Evolutionary conservation across 345 rosid genomes (phyloP).

Genomic region (Odontarrhena argentea): DNA sequence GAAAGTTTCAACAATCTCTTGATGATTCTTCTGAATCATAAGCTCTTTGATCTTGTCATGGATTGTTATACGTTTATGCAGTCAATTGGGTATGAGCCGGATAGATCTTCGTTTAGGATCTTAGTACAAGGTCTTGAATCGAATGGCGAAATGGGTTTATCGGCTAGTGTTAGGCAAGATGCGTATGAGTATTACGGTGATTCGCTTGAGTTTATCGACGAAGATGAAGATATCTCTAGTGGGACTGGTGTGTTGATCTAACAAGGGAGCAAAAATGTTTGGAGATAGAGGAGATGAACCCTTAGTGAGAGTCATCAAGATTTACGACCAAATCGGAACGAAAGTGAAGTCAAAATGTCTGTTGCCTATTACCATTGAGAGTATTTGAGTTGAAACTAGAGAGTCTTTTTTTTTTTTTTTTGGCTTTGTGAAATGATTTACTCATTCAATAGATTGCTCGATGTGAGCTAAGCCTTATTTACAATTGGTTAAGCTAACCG

Average conservation of each 20-base stretch:
- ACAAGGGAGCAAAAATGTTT: neutral
- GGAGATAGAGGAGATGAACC: neutral
- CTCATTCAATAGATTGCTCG: no score
- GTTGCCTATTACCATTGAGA: no score
- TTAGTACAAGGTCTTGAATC: conserved; percentile 65
- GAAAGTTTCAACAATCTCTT: conserved; percentile 59
- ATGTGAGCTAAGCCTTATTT: no score
- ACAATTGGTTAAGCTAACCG: no score
- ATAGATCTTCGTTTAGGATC: conserved; percentile 57
- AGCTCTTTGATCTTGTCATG: conserved; percentile 51
- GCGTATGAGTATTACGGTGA: conserved; percentile 63
- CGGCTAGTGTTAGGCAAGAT: conserved; percentile 55
- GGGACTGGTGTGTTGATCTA: conserved; percentile 23
- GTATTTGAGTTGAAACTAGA: no score
- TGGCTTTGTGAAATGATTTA: no score
- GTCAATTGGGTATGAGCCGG: conserved; percentile 64
- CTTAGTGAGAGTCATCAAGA: no score
- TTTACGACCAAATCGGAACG: no score
- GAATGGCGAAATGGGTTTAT: conserved; percentile 46
- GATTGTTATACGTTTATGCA: conserved; percentile 68
- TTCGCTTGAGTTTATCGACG: conserved; percentile 53
- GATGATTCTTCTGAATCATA: conserved; percentile 50
- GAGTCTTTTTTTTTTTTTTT: no score
- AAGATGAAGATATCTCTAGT: conserved; percentile 41
- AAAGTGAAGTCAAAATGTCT: no score